Percentiles rank a stretch among this genome's conserved stretches.
Conservation (phyloP, 2,329 filamentous ascomycete genomes). For the Cercospora brassicicola region DNA sequence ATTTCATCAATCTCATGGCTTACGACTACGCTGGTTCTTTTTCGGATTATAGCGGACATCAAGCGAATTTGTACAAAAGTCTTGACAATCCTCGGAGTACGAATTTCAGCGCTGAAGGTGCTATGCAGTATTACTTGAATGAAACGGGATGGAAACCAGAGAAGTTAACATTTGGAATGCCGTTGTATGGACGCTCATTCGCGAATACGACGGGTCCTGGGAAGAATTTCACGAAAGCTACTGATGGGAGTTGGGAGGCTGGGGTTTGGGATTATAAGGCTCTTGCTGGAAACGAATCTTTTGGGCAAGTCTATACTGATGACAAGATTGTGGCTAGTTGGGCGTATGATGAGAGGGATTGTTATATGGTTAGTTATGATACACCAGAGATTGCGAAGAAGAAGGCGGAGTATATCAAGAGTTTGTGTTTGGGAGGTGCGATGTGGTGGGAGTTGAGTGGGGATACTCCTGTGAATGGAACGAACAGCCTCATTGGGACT, state of each 20-base stretch:
- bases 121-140: constrained; percentile 66
- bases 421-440: constrained; percentile 69
- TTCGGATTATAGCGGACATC: constrained; percentile 61
- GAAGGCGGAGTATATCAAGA: constrained; percentile 70
- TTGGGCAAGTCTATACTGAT: constrained; percentile 65
- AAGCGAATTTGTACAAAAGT: constrained; percentile 71
- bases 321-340: constrained; percentile 66
- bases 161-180: constrained; percentile 87
- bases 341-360: constrained; percentile 65
- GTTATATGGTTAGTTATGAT: constrained; percentile 73
- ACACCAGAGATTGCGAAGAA: constrained; percentile 63
- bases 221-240: constrained; percentile 65
- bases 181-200: constrained; percentile 78
- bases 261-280: constrained; percentile 60
- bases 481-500: constrained; percentile 54
- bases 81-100: constrained; percentile 61
- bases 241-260: constrained; percentile 76
- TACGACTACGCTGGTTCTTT: constrained; percentile 63
- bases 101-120: constrained; percentile 71
- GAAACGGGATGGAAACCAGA: constrained; percentile 56
- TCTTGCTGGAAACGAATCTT: constrained; percentile 61
- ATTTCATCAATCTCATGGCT: constrained; percentile 52
- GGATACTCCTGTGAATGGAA: constrained; percentile 60
- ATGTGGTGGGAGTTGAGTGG: constrained; percentile 76
- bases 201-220: constrained; percentile 74